Evolutionary conservation across 345 rosid species (phyloP).

Genomic region (Rubroshorea leprosula): DNA sequence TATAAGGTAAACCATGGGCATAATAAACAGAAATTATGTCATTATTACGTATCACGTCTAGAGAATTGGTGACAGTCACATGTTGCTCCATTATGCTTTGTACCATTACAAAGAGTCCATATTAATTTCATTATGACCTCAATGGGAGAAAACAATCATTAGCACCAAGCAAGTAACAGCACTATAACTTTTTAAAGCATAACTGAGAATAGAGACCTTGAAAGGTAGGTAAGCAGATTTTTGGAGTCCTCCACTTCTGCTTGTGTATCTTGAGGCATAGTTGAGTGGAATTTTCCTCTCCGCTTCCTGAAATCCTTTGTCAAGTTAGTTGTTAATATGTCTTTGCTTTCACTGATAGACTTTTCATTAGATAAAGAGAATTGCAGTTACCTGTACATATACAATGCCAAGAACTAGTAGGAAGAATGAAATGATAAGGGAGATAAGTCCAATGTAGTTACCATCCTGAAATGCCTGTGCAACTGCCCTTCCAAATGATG

Average conservation of each 20-base stretch:
- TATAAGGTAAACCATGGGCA: background rate
- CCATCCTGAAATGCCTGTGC: conserved; percentile 83
- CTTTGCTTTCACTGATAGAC: conserved; percentile 11
- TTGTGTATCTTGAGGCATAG: conserved; percentile 88
- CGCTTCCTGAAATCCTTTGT: conserved; percentile 80
- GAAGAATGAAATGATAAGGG: conserved; percentile 62
- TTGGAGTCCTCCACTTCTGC: conserved; percentile 77
- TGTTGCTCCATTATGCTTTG: conserved; percentile 2
- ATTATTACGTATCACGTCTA: background rate
- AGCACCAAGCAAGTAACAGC: background rate
- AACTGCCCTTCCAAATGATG: conserved; percentile 89
- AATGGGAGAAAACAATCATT: background rate
- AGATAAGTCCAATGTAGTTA: conserved; percentile 76
- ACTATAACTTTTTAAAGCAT: conserved; percentile 5
- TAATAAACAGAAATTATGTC: background rate
- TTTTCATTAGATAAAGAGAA: conserved; percentile 6
- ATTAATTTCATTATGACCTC: background rate
- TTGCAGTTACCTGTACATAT: conserved; percentile 82
- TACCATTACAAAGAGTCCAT: background rate
- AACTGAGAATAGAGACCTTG: conserved; percentile 46
- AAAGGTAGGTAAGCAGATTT: conserved; percentile 94
- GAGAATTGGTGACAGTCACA: background rate
- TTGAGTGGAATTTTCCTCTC: conserved; percentile 97
- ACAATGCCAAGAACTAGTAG: conserved; percentile 85
- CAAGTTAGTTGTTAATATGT: conserved; percentile 20